Evolutionary conservation across 2,329 filamentous ascomycete genomes (phyloP), one percentile per base, ranked within the genome.

Genomic region (Phialophora macrospora): DNA sequence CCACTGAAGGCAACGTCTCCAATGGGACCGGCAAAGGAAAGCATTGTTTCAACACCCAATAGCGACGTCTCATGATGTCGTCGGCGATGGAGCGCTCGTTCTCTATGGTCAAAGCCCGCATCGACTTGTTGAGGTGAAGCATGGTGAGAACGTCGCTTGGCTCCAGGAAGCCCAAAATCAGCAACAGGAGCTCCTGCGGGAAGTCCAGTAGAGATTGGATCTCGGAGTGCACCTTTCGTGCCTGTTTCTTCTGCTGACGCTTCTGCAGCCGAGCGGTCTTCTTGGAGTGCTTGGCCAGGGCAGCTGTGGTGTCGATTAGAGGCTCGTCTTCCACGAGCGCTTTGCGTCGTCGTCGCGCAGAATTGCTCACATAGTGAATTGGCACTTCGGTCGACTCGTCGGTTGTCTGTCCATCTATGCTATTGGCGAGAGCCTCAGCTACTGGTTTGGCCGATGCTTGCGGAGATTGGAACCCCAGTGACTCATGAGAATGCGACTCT

Each of bases 41-140:
- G 52, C 71, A 72, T 52, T 70, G 66, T 14, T 54, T 63, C n/a
- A 72, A 55, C 11, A 67, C 58, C 64, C 68, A 70, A 44, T 71
- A 72, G 9, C 69, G 66, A n/a, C 63, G 60, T 9, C 38, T 49
- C 41, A 68, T 70, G 20, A 71, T 62, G 17, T 49, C 34, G 2
- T 66, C 65, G 22, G 66, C 60, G 20, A 72, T 65, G n/a, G 57
- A 14, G 8, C 59, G 63, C 41, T 71, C 69, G 46, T 72, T 68
- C n/a, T 67, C 57, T 4, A 63, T 52, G 54, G 71, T 68, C 46
- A 70, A 68, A 12, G 48, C 38, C n/a, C 59, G 66, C 59, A 63
- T 65, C 4, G 55, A 60, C 11, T 59, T 66, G 34, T 65, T 69
- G 28, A 70, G 60, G 32, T 65, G 62, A 26, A 67, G 49, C 22